Evolutionary conservation across 2,329 filamentous ascomycete genomes (phyloP), one percentile per base, ranked within the genome.

Genomic region (Cladophialophora immunda): DNA sequence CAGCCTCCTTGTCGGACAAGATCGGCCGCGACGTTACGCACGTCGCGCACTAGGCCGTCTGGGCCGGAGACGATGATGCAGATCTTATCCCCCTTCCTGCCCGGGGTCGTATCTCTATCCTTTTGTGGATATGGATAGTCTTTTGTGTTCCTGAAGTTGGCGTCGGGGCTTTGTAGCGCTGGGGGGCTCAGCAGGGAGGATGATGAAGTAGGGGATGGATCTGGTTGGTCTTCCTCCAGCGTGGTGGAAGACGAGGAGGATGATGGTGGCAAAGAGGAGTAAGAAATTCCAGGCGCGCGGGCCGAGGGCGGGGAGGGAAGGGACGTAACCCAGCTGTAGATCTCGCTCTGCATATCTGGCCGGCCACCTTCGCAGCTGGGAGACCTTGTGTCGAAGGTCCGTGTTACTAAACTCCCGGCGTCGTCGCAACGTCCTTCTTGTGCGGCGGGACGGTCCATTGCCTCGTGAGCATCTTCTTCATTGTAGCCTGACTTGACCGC

Each of bases 61-160:
- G 89, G 89, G 0, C 88, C 88, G 32, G 85, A 88, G 2, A 87
- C 86, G 1, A 89, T 83, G 1, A 89, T 81, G 0, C 83, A 84
- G 17, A 84, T 65, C 3, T 73, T 74, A 6, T 73, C 69, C 45
- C 45, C 25, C 7, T 22, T 50, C 19, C 45, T 13, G 45, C 22
- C 22, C 9, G 4, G 8, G 19, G 19, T 50, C 7, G 3, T 50
- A 3, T 50, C 8, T 25, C 8, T 25, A 13, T 61, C 45, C 11
- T n/a, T 19, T n/a, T 11, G 57, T 8, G 57, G 5, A 19, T 15
- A 30, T 9, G 27, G 7, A 50, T 2, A 25, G 19, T 50, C n/a
- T 9, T 19, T 19, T 4, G 19, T 22, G 17, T 25, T 8, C 25
- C 22, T 50, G 8, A 13, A 25, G 19, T 50, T 50, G 19, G 8